phyloP scores from a whole-genome alignment of 2,329 filamentous ascomycete genomes.

The Phyllachora maydis region DNA sequence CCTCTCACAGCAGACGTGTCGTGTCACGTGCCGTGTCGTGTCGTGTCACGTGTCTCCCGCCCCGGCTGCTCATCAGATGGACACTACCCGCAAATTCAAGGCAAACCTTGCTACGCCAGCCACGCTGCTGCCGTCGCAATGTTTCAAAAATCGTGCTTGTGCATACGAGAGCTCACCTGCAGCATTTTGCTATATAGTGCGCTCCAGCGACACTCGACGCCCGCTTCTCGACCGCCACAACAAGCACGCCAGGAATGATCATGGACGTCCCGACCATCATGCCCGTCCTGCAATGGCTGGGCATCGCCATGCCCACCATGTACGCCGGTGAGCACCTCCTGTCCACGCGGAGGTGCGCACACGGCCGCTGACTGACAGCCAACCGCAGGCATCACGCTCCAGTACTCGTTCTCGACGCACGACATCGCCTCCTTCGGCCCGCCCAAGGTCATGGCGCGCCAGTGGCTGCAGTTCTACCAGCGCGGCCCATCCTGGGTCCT shows the following conservation, averaged over 20 bases:
- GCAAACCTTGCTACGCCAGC: too few relatives aligned
- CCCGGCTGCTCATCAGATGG: too few relatives aligned
- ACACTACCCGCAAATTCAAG: too few relatives aligned
- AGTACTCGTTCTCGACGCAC: constrained; percentile 4
- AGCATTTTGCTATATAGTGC: too few relatives aligned
- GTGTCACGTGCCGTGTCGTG: too few relatives aligned
- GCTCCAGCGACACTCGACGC: too few relatives aligned
- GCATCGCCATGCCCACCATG: constrained; percentile 3
- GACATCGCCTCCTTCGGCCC: constrained; percentile 1
- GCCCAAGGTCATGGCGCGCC: constrained; percentile 3
- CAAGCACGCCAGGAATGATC: neutral
- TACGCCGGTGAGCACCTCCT: constrained; percentile 2
- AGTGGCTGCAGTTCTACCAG: constrained; percentile 6
- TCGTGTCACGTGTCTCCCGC: too few relatives aligned
- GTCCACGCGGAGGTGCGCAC: neutral
- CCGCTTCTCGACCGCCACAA: too few relatives aligned
- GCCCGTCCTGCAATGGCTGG: constrained; percentile 1
- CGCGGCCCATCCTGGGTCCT: constrained; percentile 5
- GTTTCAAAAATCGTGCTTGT: too few relatives aligned
- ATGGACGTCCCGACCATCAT: neutral
- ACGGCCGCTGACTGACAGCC: constrained; percentile 1
- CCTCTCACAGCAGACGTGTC: too few relatives aligned
- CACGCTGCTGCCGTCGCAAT: too few relatives aligned
- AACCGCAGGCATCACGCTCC: constrained; percentile 4
- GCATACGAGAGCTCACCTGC: too few relatives aligned